Conservation (phyloP, 2,329 filamentous ascomycete species). For the Exophiala sp. region DNA sequence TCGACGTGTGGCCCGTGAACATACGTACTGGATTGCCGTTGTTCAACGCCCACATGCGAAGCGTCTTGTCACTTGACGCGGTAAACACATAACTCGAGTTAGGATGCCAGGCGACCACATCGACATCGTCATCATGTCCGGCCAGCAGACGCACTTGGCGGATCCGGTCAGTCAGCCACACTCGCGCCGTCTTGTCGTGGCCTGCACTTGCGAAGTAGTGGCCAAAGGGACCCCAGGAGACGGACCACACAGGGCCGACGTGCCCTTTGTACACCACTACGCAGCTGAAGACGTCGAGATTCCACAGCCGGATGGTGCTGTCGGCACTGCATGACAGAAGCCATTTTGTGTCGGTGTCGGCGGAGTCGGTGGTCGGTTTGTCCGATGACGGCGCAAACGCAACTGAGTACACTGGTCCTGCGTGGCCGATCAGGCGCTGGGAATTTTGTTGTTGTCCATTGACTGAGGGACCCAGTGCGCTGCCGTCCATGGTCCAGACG, state of each 20-base stretch:
- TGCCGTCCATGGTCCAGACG: slow-evolving; percentile 87
- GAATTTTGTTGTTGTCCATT: slow-evolving; percentile 66
- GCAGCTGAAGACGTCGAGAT: slow-evolving; percentile 84
- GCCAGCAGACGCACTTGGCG: slow-evolving; percentile 83
- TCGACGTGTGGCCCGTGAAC: slow-evolving; percentile 86
- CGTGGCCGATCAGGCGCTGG: slow-evolving; percentile 78
- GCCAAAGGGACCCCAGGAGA: slow-evolving; percentile 86
- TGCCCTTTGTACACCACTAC: slow-evolving; percentile 93
- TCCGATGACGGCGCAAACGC: slow-evolving; percentile 75
- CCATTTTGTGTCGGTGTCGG: slow-evolving; percentile 61
- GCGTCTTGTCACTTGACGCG: slow-evolving; percentile 85
- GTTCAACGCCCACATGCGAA: slow-evolving; percentile 94
- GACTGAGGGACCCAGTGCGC: slow-evolving; percentile 67
- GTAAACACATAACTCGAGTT: slow-evolving; percentile 94
- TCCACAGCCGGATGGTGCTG: slow-evolving; percentile 87
- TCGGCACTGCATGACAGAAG: slow-evolving; percentile 86
- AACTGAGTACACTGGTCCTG: slow-evolving; percentile 82
- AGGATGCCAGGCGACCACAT: slow-evolving; percentile 86
- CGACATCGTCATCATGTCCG: slow-evolving; percentile 91
- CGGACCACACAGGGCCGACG: slow-evolving; percentile 81
- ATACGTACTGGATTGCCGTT: slow-evolving; percentile 84
- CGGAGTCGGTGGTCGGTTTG: slow-evolving; percentile 46
- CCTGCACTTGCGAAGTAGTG: slow-evolving; percentile 90
- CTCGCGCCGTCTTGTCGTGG: slow-evolving; percentile 82
- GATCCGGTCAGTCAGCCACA: slow-evolving; percentile 92